phyloP scores from a whole-genome alignment of 2,329 filamentous ascomycete genomes.

The Fusarium solani-melongenae region DNA sequence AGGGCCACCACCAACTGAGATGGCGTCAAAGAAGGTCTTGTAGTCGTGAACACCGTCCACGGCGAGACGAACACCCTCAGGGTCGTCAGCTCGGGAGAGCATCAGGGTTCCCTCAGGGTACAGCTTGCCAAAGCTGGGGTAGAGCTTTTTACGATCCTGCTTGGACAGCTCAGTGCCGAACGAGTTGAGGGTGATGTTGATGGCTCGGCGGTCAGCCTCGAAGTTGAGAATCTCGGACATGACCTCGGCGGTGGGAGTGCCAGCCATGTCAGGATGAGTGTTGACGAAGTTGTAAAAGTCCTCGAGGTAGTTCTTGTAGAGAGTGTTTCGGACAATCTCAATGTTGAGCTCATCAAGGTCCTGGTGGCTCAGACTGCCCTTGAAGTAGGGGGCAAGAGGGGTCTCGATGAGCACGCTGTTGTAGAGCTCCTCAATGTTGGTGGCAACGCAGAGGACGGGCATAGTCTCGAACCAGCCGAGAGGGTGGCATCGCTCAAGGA shows the following conservation, averaged over 20 bases:
- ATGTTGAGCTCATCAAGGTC: conserved; percentile 99
- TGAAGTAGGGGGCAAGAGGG: conserved; percentile 95
- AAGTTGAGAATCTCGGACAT: conserved; percentile 98
- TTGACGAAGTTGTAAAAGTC: conserved; percentile 97
- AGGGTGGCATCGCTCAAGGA: conserved; percentile 95
- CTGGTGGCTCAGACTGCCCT: conserved; percentile 93
- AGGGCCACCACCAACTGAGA: conserved; percentile 78
- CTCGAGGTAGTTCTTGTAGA: conserved; percentile 99
- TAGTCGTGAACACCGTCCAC: conserved; percentile 95
- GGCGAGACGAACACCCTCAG: conserved; percentile 91
- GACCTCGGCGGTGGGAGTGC: conserved; percentile 90
- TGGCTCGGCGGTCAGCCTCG: conserved; percentile 94
- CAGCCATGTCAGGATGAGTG: conserved; percentile 84
- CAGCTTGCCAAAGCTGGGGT: conserved; percentile 89
- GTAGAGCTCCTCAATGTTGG: conserved; percentile 98
- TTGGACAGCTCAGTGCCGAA: conserved; percentile 97
- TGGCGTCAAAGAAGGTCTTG: conserved; percentile 94
- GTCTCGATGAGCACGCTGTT: conserved; percentile 98
- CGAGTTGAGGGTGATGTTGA: conserved; percentile 99
- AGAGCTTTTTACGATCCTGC: conserved; percentile 93
- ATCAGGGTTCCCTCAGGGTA: conserved; percentile 96
- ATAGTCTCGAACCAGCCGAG: conserved; percentile 99
- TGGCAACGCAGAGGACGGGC: conserved; percentile 96
- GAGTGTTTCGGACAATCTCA: conserved; percentile 96
- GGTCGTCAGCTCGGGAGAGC: conserved; percentile 93